Base-by-base conservation (phyloP, 2,329 filamentous ascomycete genomes). In the Ophioceras dolichostomum region DNA sequence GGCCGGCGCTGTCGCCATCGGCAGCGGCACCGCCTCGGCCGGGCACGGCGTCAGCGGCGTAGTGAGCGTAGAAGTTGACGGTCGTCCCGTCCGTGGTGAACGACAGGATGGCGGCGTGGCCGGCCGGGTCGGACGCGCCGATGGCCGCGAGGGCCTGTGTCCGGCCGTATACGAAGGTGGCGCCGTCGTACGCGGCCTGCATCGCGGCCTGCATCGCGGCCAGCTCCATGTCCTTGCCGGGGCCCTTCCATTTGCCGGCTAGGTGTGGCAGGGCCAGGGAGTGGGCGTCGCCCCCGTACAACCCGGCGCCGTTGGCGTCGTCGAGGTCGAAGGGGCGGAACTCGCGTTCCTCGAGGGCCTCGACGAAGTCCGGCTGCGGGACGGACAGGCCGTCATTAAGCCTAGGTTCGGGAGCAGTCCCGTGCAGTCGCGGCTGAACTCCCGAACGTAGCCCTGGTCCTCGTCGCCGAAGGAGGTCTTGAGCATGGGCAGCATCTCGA, bases 341-440 rank as follows among this genome's bases (percentile, higher is more conserved):
- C 8, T 42, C 38, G 9, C 22, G 10, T 32, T 43, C 41, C 17
- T 42, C 39, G 18, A 48, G 43, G 5, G 51, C 50, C 34, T 54
- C 47, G 32, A 54, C 39, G 38, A 50, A 50, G 40, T 51, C 49
- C 39, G 52, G 51, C 39, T 52, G 49, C 37, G 49, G 40, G 32
- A 47, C 45, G 14, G 53, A 48, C 7, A 54, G 40, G 18, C 39
- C 39, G 32, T 49, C 42, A 34, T 54, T 53, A 39, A 53, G n/a
- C n/a, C n/a, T n/a, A n/a, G n/a, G n/a, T n/a, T n/a, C n/a, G n/a
- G n/a, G n/a, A n/a, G n/a, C n/a, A n/a, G n/a, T n/a, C n/a, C n/a
- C n/a, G n/a, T n/a, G n/a, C n/a, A n/a, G n/a, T n/a, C n/a, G n/a
- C n/a, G n/a, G n/a, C n/a, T n/a, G n/a, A n/a, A n/a, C n/a, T n/a